phyloP scores from a whole-genome alignment of 345 rosid species.

The Trapa incisa region DNA sequence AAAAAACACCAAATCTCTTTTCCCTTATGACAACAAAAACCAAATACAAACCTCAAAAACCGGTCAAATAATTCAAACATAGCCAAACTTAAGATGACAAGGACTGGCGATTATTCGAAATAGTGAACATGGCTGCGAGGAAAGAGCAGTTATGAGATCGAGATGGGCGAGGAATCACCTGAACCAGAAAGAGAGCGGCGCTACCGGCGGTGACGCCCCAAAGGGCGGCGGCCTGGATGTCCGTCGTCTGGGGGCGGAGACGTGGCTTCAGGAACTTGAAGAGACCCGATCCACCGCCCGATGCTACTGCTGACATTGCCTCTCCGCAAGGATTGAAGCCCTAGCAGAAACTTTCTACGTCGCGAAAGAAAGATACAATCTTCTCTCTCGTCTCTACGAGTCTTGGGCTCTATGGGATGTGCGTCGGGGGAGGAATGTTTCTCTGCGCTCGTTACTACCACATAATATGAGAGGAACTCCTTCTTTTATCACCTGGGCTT shows the following conservation, averaged over 20 bases:
- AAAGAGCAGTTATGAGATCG: neutral
- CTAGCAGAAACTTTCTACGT: neutral
- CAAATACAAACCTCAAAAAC: too few relatives aligned
- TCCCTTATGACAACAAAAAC: too few relatives aligned
- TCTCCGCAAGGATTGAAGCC: neutral
- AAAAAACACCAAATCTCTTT: too few relatives aligned
- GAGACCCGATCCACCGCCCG: conserved; percentile 26
- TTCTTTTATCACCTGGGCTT: neutral
- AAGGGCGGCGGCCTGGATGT: conserved; percentile 58
- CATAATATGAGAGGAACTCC: neutral
- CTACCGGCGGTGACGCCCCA: conserved; percentile 83
- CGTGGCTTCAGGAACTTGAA: conserved; percentile 38
- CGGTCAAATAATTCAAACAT: too few relatives aligned
- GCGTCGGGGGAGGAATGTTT: neutral
- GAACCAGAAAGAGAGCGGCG: conserved; percentile 59
- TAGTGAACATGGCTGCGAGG: neutral
- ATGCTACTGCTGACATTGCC: conserved; percentile 9
- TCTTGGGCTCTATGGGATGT: too few relatives aligned
- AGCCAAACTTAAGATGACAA: neutral
- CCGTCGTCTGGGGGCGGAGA: conserved; percentile 41
- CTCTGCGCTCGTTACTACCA: neutral
- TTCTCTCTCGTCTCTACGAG: too few relatives aligned
- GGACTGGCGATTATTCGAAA: neutral
- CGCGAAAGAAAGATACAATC: too few relatives aligned
- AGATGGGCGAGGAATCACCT: conserved; percentile 28